Evolutionary conservation across 2,329 filamentous ascomycete species (phyloP).

Genomic region (Fusarium sp.): DNA sequence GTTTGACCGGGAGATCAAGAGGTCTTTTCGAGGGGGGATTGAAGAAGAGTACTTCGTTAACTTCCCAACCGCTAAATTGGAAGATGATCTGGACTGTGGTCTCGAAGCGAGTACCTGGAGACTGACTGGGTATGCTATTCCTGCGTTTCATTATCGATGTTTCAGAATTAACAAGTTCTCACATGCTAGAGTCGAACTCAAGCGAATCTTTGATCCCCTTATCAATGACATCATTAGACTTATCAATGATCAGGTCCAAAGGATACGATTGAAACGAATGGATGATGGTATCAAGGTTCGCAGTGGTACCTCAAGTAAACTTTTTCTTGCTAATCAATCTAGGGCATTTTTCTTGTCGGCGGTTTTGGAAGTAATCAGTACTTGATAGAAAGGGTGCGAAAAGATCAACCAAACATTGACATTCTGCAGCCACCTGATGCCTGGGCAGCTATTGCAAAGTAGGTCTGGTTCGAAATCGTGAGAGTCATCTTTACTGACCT

Average conservation of each 20-base stretch:
- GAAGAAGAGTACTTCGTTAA: background rate
- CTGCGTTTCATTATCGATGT: background rate
- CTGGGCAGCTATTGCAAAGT: background rate
- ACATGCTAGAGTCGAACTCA: background rate
- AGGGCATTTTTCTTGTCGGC: background rate
- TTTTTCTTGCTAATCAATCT: background rate
- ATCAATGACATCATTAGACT: background rate
- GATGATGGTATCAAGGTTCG: background rate
- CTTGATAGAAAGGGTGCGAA: background rate
- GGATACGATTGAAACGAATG: background rate
- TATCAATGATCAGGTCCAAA: background rate
- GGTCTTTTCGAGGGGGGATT: background rate
- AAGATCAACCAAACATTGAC: background rate
- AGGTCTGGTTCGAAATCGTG: background rate
- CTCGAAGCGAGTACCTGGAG: background rate
- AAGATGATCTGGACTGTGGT: background rate
- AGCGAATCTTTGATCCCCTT: background rate
- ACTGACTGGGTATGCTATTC: background rate
- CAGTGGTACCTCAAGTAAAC: background rate
- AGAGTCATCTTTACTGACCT: too few species aligned
- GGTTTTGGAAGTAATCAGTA: background rate
- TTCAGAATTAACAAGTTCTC: background rate
- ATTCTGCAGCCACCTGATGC: background rate
- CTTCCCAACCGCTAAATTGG: background rate
- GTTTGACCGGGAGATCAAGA: background rate